Evolutionary conservation across 2,329 filamentous ascomycete species (phyloP).

Genomic region (Xylariaceae sp.): DNA sequence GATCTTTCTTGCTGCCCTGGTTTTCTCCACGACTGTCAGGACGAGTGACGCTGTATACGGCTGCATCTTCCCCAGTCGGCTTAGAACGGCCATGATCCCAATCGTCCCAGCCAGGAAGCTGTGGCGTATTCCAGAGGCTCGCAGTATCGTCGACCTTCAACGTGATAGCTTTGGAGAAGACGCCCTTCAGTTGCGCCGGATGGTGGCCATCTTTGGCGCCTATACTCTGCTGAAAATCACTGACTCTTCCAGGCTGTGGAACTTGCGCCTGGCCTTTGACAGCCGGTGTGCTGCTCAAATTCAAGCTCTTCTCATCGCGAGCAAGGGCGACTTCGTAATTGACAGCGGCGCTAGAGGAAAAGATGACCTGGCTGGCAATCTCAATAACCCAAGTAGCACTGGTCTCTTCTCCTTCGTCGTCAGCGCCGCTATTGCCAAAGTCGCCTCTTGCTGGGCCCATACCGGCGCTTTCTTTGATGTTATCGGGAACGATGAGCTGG

Average conservation of each 20-base stretch:
- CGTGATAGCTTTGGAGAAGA: slow-evolving; percentile 77
- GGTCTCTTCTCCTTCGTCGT: slow-evolving; percentile 51
- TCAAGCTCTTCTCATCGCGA: slow-evolving; percentile 78
- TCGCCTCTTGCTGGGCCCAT: slow-evolving; percentile 40
- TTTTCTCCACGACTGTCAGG: slow-evolving; percentile 15
- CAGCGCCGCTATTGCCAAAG: slow-evolving; percentile 41
- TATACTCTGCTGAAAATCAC: slow-evolving; percentile 68
- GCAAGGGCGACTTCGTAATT: slow-evolving; percentile 84
- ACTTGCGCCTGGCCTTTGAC: slow-evolving; percentile 41
- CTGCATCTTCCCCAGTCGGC: slow-evolving; percentile 21
- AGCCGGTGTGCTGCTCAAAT: slow-evolving; percentile 50
- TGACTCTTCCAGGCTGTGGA: slow-evolving; percentile 66
- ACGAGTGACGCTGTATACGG: slow-evolving; percentile 14
- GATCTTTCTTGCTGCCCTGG: slow-evolving; percentile 39
- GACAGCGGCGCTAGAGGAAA: slow-evolving; percentile 83
- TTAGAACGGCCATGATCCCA: slow-evolving; percentile 26
- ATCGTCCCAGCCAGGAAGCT: slow-evolving; percentile 63
- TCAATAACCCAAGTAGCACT: slow-evolving; percentile 73
- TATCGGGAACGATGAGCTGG: slow-evolving; percentile 73
- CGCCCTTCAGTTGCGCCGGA: slow-evolving; percentile 62
- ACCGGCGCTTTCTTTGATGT: slow-evolving; percentile 62
- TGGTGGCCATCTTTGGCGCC: slow-evolving; percentile 55
- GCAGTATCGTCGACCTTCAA: slow-evolving; percentile 84
- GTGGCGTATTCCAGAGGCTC: slow-evolving; percentile 88
- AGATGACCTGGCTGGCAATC: slow-evolving; percentile 87